Evolutionary conservation across 768 basidiomycete genomes (phyloP), one percentile per base, ranked within the genome.

Genomic region (Boletus tylopilopsis): DNA sequence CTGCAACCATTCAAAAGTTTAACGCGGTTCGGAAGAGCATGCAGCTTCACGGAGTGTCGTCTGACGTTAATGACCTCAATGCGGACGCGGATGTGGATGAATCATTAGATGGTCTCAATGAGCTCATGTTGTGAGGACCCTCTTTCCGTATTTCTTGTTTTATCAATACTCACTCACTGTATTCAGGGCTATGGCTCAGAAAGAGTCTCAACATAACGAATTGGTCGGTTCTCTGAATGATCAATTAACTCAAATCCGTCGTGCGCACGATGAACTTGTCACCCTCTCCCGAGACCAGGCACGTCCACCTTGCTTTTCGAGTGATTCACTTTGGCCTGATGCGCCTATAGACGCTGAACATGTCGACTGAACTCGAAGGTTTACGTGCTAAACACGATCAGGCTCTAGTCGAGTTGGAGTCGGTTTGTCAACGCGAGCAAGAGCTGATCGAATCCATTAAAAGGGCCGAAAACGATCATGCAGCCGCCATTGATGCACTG

Each of bases 181-280:
- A 38, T 59, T 12, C 50, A 96, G 93, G 55, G 91, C 95, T 3
- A 97, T 98, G 95, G 94, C 94, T 3, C 87, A 90, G 71, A 98
- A 98, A 66, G 96, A 99, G 67, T 87, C 90, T 5, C 76, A 83
- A 29, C 95, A 98, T 64, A 81, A 82, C 30, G 90, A 95, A 61
- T 64, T 79, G 21, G 87, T 96, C 23, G 84, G 90, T 35, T 72
- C 73, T 27, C 75, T 97, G 54, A 84, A 82, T 37, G 62, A 72
- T 13, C 81, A 94, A 60, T 74, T 96, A 21, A 64, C 57, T 59
- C 76, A 84, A 56, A 80, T 87, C 51, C 83, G 84, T 49, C 78
- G 88, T 35, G 87, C 91, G 63, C 81, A 91, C 42, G 90, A 94
- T 49, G 89, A 87, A 44, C 74, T 97, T 18, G 83, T 79, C 7